Evolutionary conservation across 176 grass and related monocot species (phyloP), one percentile per base, ranked within the genome.

Genomic region (Musa beccarii): DNA sequence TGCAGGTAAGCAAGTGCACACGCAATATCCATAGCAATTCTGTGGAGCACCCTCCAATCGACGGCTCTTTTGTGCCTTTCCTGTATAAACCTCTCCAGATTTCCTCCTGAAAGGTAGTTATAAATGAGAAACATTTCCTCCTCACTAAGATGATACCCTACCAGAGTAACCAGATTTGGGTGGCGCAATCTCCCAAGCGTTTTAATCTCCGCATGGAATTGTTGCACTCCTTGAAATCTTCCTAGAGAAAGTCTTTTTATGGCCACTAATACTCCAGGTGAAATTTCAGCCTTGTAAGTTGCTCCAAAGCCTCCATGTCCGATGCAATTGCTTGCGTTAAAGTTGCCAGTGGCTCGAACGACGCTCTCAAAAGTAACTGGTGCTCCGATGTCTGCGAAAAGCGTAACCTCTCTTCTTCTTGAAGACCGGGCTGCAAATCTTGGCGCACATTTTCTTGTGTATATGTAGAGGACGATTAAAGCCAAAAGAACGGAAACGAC

Each of bases 221-320:
- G 73, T 75, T 75, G 73, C 0, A 75, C 14, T 11, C 73, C 73
- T 59, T 75, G 73, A 49, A 75, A 59, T 34, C 73, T 75, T 43
- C 73, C 73, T 19, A 75, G 10, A 11, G 73, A 26, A 59, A 75
- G 73, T 55, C 54, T 59, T 26, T 75, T 75, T 75, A 75, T 75
- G 59, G 73, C 73, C 14, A 75, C 73, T 8, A 75, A 59, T 15
- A 59, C 53, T 59, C 73, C 73, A 11, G 73, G 73, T 59, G 73
- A 59, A 75, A 75, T 75, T 25, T 75, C 73, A 20, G 73, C 73
- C 55, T 75, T 75, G 73, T 75, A 75, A 11, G 73, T 75, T 26
- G 73, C 73, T n/a, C 73, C 73, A 75, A 75, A 75, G 15, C 73
- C 73, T 75, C 73, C 73, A 75, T 34, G 24, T 75, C 73, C 73